Base-by-base conservation (phyloP, 225 moss, liverwort and hornwort genomes). In the Pseudisothecium myosuroides region DNA sequence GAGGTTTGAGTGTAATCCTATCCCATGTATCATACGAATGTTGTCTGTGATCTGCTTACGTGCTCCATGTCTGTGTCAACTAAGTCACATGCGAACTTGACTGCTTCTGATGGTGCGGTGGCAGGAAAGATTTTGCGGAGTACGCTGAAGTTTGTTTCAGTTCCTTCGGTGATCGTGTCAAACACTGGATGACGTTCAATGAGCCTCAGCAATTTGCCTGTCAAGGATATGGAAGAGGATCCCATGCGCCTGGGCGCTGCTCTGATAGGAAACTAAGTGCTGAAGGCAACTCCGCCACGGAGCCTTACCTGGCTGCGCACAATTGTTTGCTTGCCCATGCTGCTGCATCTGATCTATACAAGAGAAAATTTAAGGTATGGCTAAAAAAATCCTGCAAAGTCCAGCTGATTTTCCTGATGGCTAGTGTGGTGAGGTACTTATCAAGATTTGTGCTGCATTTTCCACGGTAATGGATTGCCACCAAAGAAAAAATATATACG, bases 181-280 rank as follows among this genome's bases (percentile, higher is more conserved):
- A 97, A 81, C 71, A 94, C 79, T 99, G 98, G 96, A 93, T 97
- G 39, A 96, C 96, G n/a, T 95, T 97, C 88, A 97, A 96, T 90
- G 96, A 99, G 89, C 97, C 96, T 74, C 36, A 43, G 49, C 91
- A 93, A 62, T 90, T 94, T 82, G 9, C 90, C 59, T 91, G 86
- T 87, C 37, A 67, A 65, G 97, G 96, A 58, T 87, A 96, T 87
- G 98, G 97, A 76, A 17, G 11, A 32, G 98, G 96, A 55, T 3
- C 81, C 43, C 96, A 97, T 89, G 96, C 95, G 41, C 97, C 97
- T 89, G 94, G 97, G 36, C 93, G 94, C 85, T 95, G 94, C 67
- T 99, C 96, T 63, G 89, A 96, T 77, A 91, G 96, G 83, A 86
- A 73, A 85, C 13, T 52, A 50, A 96, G 93, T 79, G 71, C 90